phyloP scores from a whole-genome alignment of 1,284 basidiomycete species.

The Waitea zeae region DNA sequence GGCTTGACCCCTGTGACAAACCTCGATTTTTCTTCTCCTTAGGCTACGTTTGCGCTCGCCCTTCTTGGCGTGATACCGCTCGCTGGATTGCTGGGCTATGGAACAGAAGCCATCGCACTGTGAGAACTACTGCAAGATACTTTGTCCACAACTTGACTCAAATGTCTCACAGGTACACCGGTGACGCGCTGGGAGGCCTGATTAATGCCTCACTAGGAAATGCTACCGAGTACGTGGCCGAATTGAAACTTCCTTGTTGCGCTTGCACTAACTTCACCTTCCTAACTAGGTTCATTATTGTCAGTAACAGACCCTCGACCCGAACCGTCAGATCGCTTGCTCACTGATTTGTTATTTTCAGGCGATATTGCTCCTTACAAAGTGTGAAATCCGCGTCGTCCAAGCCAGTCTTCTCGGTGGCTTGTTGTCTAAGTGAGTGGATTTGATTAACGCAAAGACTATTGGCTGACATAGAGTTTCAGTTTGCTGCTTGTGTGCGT shows the following conservation, averaged over 20 bases:
- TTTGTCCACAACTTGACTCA: no score
- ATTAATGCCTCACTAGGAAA: constrained; percentile 49
- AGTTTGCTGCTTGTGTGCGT: constrained; percentile 47
- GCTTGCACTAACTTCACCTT: constrained; percentile 23
- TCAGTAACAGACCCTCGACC: constrained; percentile 8
- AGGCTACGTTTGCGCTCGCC: constrained; percentile 27
- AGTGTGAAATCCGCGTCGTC: constrained; percentile 47
- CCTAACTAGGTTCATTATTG: constrained; percentile 6
- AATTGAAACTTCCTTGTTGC: no score
- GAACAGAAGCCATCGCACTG: constrained; percentile 49
- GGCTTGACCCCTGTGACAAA: background rate
- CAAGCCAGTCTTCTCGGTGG: constrained; percentile 46
- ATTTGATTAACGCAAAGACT: constrained; percentile 16
- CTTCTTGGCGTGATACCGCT: constrained; percentile 28
- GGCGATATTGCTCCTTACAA: constrained; percentile 8
- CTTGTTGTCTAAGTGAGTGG: constrained; percentile 42
- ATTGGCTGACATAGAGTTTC: constrained; percentile 71
- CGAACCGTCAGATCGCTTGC: no score
- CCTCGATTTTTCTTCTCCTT: no score
- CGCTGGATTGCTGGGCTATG: constrained; percentile 45
- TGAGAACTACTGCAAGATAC: no score
- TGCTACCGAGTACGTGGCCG: constrained; percentile 32
- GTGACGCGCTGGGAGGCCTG: constrained; percentile 39
- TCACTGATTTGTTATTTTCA: constrained; percentile 8
- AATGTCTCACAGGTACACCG: no score